These are phyloP conservation scores for Hydnum rufescens DNA, from an alignment of 768 basidiomycete species.

Conservation along the genomic window DNA sequence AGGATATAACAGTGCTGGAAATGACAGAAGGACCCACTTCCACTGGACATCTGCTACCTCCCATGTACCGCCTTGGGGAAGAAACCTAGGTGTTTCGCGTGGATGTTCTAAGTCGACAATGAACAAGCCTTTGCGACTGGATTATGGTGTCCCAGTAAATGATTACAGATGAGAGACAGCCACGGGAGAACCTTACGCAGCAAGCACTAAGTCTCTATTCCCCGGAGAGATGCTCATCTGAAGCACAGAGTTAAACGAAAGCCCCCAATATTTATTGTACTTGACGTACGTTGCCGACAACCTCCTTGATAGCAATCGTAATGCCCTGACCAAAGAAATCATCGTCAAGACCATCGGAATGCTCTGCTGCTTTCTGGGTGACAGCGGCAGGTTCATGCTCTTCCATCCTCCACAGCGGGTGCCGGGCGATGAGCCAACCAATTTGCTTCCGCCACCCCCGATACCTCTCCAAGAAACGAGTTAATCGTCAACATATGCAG, in stretches of 20 bases:
- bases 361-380: background rate
- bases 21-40: conserved; percentile 24
- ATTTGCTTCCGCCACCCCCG: too few species aligned
- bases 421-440: too few species aligned
- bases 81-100: conserved; percentile 70
- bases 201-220: conserved; percentile 75
- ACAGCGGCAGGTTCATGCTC: background rate
- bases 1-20: background rate
- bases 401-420: too few species aligned
- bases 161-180: too few species aligned
- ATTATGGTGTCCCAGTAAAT: background rate
- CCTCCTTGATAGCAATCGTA: conserved; percentile 7
- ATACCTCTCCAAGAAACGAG: too few species aligned
- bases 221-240: conserved; percentile 87
- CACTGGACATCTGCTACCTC: conserved; percentile 86
- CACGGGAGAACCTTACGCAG: conserved; percentile 55
- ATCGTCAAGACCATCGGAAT: background rate
- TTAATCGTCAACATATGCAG: too few species aligned
- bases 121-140: conserved; percentile 63
- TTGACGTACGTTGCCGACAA: conserved; percentile 7
- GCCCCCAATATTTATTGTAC: too few species aligned
- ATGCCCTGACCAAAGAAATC: conserved; percentile 2
- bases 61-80: conserved; percentile 94
- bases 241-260: background rate
- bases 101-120: conserved; percentile 88